phyloP scores from a whole-genome alignment of 805 yeast species.

The Pichia eremophila region DNA sequence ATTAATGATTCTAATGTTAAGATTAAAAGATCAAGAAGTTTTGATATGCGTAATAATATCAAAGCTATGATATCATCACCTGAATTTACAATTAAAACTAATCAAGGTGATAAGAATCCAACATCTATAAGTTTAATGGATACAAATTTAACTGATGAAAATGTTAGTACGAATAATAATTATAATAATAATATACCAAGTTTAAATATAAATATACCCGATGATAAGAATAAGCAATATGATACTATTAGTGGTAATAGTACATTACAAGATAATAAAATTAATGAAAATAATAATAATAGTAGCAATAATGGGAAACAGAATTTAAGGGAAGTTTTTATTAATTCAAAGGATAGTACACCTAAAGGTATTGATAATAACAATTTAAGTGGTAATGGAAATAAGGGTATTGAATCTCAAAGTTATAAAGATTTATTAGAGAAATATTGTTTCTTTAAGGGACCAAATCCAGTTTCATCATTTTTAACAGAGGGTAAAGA shows the following conservation, averaged over 20 bases:
- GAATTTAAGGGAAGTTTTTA: background rate
- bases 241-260: no score
- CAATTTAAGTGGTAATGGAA: background rate
- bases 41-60: constrained; percentile 10
- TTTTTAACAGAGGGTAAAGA: constrained; percentile 17
- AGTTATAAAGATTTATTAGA: constrained; percentile 49
- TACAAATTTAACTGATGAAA: background rate
- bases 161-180: background rate
- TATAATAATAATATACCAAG: background rate
- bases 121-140: background rate
- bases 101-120: background rate
- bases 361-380: background rate
- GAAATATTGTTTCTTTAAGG: constrained; percentile 50
- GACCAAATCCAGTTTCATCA: constrained; percentile 28
- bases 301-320: background rate
- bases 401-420: constrained; percentile 33
- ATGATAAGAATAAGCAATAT: no score
- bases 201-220: background rate
- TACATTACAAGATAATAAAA: no score
- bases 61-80: background rate
- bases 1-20: background rate
- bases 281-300: background rate
- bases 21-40: constrained; percentile 20
- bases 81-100: background rate
- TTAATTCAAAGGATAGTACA: background rate